Evolutionary conservation across 352 stramenopile species (phyloP).

Genomic region (Bremia lactucae): DNA sequence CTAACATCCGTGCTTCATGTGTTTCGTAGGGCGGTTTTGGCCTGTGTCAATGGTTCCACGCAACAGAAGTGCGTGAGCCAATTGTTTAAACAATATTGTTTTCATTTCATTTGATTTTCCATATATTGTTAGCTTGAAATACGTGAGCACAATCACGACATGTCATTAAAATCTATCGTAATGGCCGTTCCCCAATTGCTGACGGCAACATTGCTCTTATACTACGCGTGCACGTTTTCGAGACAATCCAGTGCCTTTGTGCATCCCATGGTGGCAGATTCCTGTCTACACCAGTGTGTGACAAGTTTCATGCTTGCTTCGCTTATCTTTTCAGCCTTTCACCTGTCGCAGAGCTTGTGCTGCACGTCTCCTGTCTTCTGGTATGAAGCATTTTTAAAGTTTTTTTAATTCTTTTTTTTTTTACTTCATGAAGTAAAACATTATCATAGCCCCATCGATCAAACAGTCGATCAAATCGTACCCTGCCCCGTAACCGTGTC

Average conservation of each 20-base stretch:
- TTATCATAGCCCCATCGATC: conserved; percentile 28
- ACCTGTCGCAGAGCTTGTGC: conserved; percentile 38
- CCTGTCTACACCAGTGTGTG: conserved; percentile 41
- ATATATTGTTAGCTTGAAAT: conserved; percentile 20
- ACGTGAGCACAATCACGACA: conserved; percentile 24
- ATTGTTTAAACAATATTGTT: neutral
- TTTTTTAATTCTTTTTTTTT: neutral
- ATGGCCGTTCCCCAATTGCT: conserved; percentile 36
- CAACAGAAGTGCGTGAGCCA: conserved; percentile 25
- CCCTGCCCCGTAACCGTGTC: conserved; percentile 25
- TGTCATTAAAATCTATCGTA: conserved; percentile 48
- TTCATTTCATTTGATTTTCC: neutral
- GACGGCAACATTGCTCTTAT: conserved; percentile 34
- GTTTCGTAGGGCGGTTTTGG: conserved; percentile 21
- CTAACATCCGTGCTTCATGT: neutral
- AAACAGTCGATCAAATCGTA: conserved; percentile 26
- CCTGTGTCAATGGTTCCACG: conserved; percentile 47
- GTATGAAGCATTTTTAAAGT: conserved; percentile 8
- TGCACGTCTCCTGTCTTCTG: conserved; percentile 41
- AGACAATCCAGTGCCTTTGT: conserved; percentile 26
- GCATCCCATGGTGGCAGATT: conserved; percentile 43
- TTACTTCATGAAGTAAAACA: neutral
- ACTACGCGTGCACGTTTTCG: conserved; percentile 53
- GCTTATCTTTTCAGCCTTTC: conserved; percentile 34
- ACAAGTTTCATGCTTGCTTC: conserved; percentile 27